A percentile compares a stretch with the other conserved stretches of the same genome.
phyloP scores from a whole-genome alignment of 2,329 filamentous ascomycete species.

The Epichloe glyceriae region DNA sequence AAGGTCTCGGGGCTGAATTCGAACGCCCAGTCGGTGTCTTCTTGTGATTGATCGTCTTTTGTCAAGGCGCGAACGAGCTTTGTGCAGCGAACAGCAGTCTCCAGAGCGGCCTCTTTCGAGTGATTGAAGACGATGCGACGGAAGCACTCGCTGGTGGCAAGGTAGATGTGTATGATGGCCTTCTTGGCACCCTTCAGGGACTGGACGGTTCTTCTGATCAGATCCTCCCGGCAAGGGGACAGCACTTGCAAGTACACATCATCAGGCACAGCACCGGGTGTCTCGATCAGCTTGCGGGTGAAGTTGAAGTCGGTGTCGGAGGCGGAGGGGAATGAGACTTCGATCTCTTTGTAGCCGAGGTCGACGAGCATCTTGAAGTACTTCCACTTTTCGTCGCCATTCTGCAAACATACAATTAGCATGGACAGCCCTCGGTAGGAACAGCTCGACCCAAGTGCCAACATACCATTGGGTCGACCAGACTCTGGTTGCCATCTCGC shows the following conservation, averaged over 20 bases:
- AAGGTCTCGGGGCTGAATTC: slow-evolving; percentile 83
- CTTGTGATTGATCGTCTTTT: slow-evolving; percentile 54
- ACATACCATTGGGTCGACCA: slow-evolving; percentile 79
- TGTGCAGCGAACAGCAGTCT: slow-evolving; percentile 72
- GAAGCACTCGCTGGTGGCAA: slow-evolving; percentile 94
- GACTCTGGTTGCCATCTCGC: slow-evolving; percentile 86
- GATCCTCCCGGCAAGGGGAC: slow-evolving; percentile 79
- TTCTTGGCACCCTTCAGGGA: slow-evolving; percentile 83
- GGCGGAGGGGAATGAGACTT: slow-evolving; percentile 88
- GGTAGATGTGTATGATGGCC: slow-evolving; percentile 87
- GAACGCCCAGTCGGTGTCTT: slow-evolving; percentile 57
- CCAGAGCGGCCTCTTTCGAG: slow-evolving; percentile 67
- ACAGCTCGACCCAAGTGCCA: background rate
- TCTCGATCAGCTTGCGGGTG: slow-evolving; percentile 73
- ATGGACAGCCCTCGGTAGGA: background rate
- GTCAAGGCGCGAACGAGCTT: slow-evolving; percentile 81
- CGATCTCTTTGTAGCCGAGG: slow-evolving; percentile 94
- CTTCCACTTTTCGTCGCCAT: slow-evolving; percentile 84
- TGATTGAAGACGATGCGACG: slow-evolving; percentile 81
- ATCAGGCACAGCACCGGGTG: slow-evolving; percentile 68
- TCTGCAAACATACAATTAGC: slow-evolving; percentile 36
- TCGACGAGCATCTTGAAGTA: slow-evolving; percentile 93
- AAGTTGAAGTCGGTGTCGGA: slow-evolving; percentile 96
- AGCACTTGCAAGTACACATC: slow-evolving; percentile 90
- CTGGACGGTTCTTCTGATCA: slow-evolving; percentile 82